Percentiles rank a stretch among this genome's conserved stretches.
Evolutionary conservation across 73 alveolate species (phyloP).

Genomic region (Paramecium tetraurelia): DNA sequence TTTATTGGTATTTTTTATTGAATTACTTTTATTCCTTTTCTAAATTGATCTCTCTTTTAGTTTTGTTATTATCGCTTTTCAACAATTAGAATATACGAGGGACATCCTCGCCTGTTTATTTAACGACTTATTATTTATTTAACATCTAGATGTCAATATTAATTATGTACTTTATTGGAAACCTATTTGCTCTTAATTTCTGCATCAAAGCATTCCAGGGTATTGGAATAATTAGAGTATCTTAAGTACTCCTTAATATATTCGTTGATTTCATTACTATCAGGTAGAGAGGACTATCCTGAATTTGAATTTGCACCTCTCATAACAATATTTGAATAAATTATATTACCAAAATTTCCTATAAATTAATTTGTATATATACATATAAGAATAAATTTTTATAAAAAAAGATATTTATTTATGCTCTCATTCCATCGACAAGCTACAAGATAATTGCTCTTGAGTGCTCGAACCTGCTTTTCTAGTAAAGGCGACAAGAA

Average conservation of each 20-base stretch:
- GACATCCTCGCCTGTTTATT: constrained; percentile 74
- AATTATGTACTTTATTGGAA: constrained; percentile 30
- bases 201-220: constrained; percentile 91
- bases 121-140: constrained; percentile 47
- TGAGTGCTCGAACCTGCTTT: neutral
- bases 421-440: constrained; percentile 21
- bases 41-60: constrained; percentile 84
- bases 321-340: neutral
- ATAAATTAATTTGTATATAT: neutral
- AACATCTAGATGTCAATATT: neutral
- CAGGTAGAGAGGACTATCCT: neutral
- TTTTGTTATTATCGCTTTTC: constrained; percentile 77
- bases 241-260: constrained; percentile 87
- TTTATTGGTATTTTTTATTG: constrained; percentile 85
- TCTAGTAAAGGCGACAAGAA: constrained; percentile 20
- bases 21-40: constrained; percentile 83
- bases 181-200: constrained; percentile 74
- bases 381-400: neutral
- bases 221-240: constrained; percentile 73
- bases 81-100: constrained; percentile 81
- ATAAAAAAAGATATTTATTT: neutral
- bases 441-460: neutral
- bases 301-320: constrained; percentile 33
- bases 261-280: constrained; percentile 62
- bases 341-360: neutral